These are phyloP conservation scores for Allantophomopsis lycopodina DNA, from an alignment of 2,329 filamentous ascomycete genomes.

Conservation along the genomic window DNA sequence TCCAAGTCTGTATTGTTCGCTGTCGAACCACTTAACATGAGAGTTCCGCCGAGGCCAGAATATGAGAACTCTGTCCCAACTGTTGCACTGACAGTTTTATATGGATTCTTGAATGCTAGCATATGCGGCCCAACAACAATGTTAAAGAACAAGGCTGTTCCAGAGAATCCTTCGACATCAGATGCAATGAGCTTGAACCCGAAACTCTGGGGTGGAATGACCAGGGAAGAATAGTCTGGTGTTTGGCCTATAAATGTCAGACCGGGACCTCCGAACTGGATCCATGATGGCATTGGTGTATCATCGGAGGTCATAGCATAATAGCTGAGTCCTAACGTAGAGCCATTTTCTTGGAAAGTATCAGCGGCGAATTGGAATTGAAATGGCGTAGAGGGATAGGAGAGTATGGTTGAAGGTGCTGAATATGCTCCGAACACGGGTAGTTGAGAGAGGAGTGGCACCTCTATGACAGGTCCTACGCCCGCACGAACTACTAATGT, in stretches of 20 bases:
- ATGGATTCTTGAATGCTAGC: conserved; percentile 45
- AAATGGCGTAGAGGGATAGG: conserved; percentile 38
- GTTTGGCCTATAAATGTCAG: conserved; percentile 60
- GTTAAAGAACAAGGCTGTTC: conserved; percentile 49
- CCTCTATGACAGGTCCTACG: conserved; percentile 35
- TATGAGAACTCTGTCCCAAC: conserved; percentile 37
- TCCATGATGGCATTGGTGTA: conserved; percentile 76
- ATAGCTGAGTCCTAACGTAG: conserved; percentile 42
- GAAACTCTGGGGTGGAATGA: conserved; percentile 59
- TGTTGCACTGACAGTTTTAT: conserved; percentile 42
- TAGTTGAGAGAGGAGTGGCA: conserved; percentile 45
- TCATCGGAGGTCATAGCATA: conserved; percentile 66
- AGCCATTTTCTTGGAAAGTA: conserved; percentile 44
- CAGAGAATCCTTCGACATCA: conserved; percentile 66
- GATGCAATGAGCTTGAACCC: conserved; percentile 63
- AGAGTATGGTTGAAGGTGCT: conserved; percentile 42
- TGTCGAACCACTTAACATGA: conserved; percentile 43
- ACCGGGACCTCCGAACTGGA: conserved; percentile 51
- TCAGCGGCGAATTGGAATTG: conserved; percentile 35
- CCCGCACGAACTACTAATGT: conserved; percentile 57
- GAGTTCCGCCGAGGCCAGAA: conserved; percentile 29
- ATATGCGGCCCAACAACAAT: conserved; percentile 60
- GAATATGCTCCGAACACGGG: conserved; percentile 42
- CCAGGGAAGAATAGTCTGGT: conserved; percentile 47
- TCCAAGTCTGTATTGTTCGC: conserved; percentile 34